Base-by-base conservation (phyloP, 2,329 filamentous ascomycete genomes). In the Akanthomyces uredinophilus region DNA sequence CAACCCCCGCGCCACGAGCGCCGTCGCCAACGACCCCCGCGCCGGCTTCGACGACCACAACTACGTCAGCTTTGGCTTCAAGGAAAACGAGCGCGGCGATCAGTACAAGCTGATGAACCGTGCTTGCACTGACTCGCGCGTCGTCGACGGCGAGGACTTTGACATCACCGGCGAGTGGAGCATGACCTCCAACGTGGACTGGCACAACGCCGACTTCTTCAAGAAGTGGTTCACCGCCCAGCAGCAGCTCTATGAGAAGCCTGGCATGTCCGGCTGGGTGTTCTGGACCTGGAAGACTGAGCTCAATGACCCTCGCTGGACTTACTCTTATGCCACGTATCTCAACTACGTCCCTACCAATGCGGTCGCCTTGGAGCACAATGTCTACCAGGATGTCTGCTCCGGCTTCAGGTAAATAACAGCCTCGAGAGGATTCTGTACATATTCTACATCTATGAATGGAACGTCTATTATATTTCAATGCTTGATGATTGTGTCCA, bases 251-350 rank as follows among this genome's bases (percentile, higher is more conserved):
- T 86, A 85, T 63, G 83, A 87, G 72, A 77, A 76, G 65, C 67
- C 68, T 0, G 71, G 75, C 61, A 69, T 68, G 67, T 73, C 74
- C n/a, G 82, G 83, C 0, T 86, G 83, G 82, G 70, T 83, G 1
- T 86, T 83, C 68, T 87, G 84, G 84, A 78, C 77, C 1, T 86
- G 83, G 83, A 87, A 85, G 74, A 70, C 70, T 18, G 69, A 72
- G 61, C 60, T 71, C 16, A 68, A 69, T 8, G 70, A 72, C 58
- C 70, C 70, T 22, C 64, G 68, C n/a, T 72, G 70, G 70, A 70
- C 69, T 8, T 72, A 72, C 54, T 68, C 67, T 3, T 58, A 68
- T 24, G 65, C 68, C 24, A 70, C 68, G 4, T 63, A 13, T 24
- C 65, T 65, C 37, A 63, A 65, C 3, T 64, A 64, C 37, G 62